These are phyloP conservation scores for Psilocybe mexicana DNA, from an alignment of 1,284 basidiomycete species.

Conservation along the genomic window DNA sequence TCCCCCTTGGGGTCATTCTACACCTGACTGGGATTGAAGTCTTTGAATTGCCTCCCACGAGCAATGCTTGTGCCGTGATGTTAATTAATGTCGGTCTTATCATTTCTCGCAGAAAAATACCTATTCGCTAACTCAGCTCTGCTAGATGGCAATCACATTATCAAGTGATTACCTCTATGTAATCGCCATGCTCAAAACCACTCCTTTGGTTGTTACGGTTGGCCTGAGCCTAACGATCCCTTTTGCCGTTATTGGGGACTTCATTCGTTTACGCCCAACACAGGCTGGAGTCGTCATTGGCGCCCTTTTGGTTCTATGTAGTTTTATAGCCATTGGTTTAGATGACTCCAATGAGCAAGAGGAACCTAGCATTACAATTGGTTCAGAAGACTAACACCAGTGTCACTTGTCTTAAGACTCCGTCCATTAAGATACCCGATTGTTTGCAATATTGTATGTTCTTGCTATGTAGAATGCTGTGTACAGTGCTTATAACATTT, in stretches of 20 bases:
- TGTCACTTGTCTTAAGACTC: not conserved
- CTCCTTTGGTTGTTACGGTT: conserved; percentile 90
- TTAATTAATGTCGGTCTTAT: conserved; percentile 68
- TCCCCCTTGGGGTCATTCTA: conserved; percentile 83
- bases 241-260: conserved; percentile 82
- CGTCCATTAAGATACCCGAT: not conserved
- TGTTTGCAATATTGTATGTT: not conserved
- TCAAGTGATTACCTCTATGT: conserved; percentile 89
- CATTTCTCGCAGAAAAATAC: not conserved
- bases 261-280: conserved; percentile 60
- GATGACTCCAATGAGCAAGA: conserved; percentile 42
- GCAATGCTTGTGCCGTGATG: conserved; percentile 64
- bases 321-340: conserved; percentile 68
- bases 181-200: conserved; percentile 95
- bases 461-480: too few relatives aligned
- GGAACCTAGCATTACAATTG: not conserved
- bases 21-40: conserved; percentile 77
- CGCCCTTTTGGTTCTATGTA: conserved; percentile 64
- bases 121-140: not conserved
- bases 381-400: not conserved
- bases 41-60: conserved; percentile 72
- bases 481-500: too few relatives aligned
- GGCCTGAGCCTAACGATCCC: conserved; percentile 96
- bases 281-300: conserved; percentile 61
- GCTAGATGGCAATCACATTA: conserved; percentile 79